A percentile compares a stretch with the other conserved stretches of the same genome.
These are phyloP conservation scores for Trametes hirsuta DNA, from an alignment of 1,284 basidiomycete species.

Conservation along the genomic window DNA sequence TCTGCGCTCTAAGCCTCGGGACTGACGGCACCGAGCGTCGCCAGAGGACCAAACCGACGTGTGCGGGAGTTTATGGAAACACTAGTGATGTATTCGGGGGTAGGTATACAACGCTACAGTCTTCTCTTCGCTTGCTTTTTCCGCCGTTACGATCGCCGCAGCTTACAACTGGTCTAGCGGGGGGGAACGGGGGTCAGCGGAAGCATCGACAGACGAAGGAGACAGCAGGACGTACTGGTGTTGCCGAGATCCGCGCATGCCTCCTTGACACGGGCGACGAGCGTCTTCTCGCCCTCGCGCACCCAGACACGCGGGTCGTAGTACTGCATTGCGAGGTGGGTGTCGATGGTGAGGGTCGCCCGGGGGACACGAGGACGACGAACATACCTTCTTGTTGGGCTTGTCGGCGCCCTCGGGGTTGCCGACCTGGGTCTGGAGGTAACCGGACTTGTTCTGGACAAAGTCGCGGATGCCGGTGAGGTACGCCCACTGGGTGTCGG, in stretches of 20 bases:
- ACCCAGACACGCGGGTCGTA: constrained; percentile 98
- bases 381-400: constrained; percentile 92
- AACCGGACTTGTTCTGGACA: constrained; percentile 81
- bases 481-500: constrained; percentile 94
- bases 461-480: constrained; percentile 91
- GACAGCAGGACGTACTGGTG: constrained; percentile 44
- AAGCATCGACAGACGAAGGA: not conserved
- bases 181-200: not conserved
- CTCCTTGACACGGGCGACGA: constrained; percentile 86
- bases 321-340: constrained; percentile 46
- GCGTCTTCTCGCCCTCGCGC: constrained; percentile 97
- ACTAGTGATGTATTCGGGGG: constrained; percentile 15
- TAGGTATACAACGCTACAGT: constrained; percentile 10
- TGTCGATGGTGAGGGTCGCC: not conserved
- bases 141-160: not conserved
- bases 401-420: constrained; percentile 94
- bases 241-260: constrained; percentile 92
- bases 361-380: too few relatives aligned
- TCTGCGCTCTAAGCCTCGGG: too few relatives aligned
- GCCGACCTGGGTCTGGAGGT: constrained; percentile 87
- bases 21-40: too few relatives aligned
- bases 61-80: not conserved
- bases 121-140: constrained; percentile 1
- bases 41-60: not conserved
- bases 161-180: constrained; percentile 19